Evolutionary conservation across 305 asterid species (phyloP), one percentile per base, ranked within the genome.

Genomic region (Rubia peregrina): DNA sequence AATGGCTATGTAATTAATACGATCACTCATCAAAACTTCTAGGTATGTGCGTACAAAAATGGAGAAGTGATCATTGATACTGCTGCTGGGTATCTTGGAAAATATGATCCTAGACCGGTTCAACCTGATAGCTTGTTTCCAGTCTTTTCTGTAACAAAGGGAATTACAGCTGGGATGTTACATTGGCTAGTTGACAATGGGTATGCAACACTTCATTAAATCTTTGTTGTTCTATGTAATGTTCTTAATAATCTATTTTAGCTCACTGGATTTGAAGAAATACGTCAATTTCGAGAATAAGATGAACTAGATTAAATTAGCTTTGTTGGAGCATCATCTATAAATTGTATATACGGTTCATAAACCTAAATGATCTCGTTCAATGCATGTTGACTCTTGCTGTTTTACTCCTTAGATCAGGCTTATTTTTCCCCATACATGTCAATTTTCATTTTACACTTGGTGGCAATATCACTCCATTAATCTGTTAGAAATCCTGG

Each of bases 31-130:
- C 59, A 60, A 70, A 60, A 59, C 43, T 68, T 61, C 26, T 56
- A 91, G 99, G 97, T 89, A 62, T 96, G n/a, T 85, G 96, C 17
- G 97, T 94, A 94, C 80, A 94, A 88, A 96, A 79, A 81, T 94
- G 91, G 83, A 89, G 69, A 97, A 93, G 75, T 93, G 97, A 96
- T 88, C 91, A 72, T 80, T 72, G 96, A 93, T 75, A 86, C 88
- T 68, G 96, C 49, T 75, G 99, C 99, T 85, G 97, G 99, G 75
- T 85, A 78, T 61, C 99, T 94, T 66, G 99, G 99, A 79, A 88
- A 90, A 88, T 91, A 91, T 77, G 99, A 94, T 78, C 99, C 99
- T 42, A 87, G 97, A 74, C 98, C 98, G 67, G 97, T 94, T 82
- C 97, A 88, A 79, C 96, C 96, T 11, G 98, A 94, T 86, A 89